Evolutionary conservation across 2,329 filamentous ascomycete genomes (phyloP).

Genomic region (Penicillium psychrosexuale): DNA sequence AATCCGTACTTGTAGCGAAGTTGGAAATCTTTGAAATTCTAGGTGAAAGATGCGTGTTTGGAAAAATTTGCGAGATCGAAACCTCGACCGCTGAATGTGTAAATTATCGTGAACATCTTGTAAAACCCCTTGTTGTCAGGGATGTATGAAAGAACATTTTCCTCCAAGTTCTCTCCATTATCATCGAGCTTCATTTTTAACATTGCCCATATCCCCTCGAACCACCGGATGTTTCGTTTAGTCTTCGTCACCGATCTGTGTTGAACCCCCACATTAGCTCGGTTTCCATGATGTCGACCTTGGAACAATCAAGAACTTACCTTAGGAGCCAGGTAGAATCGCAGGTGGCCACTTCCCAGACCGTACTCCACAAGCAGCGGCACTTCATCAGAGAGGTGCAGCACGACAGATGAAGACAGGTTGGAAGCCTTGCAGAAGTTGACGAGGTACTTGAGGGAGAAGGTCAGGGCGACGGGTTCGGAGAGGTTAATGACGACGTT

Average conservation of each 20-base stretch:
- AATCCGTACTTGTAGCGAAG: not conserved
- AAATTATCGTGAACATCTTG: conserved; percentile 24
- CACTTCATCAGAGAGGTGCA: conserved; percentile 94
- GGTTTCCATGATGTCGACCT: not conserved
- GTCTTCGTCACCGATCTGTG: conserved; percentile 62
- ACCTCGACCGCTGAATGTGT: conserved; percentile 18
- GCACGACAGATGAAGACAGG: conserved; percentile 76
- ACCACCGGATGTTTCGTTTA: conserved; percentile 26
- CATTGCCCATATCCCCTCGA: conserved; percentile 15
- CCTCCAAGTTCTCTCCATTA: conserved; percentile 42
- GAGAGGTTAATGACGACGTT: conserved; percentile 86
- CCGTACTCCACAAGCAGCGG: conserved; percentile 92
- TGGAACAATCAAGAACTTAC: conserved; percentile 49
- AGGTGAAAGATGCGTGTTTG: not conserved
- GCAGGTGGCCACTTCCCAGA: conserved; percentile 79
- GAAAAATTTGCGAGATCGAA: conserved; percentile 8
- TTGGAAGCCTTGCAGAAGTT: conserved; percentile 99
- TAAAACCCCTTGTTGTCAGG: conserved; percentile 14
- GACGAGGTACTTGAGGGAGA: conserved; percentile 98
- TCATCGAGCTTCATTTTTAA: conserved; percentile 26
- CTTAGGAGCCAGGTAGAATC: conserved; percentile 98
- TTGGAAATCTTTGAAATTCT: not conserved
- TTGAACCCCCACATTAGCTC: not conserved
- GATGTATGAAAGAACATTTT: conserved; percentile 35
- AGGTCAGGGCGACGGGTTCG: conserved; percentile 90